phyloP scores from a whole-genome alignment of 169 alveolate genomes.

The Hepatocystis sp. region DNA sequence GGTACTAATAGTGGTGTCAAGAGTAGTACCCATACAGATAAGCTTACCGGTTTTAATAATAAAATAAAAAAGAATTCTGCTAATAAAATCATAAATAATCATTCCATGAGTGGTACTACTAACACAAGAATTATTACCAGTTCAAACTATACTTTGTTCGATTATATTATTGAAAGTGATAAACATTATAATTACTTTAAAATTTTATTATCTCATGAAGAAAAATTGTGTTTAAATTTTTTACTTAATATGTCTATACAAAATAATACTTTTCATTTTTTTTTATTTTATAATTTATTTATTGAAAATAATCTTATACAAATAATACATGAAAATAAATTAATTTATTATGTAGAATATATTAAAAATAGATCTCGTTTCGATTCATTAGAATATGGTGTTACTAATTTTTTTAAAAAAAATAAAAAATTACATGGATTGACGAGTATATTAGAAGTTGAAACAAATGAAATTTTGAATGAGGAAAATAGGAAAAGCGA shows the following conservation, averaged over 20 bases:
- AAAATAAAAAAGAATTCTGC: too few species aligned
- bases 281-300: constrained; percentile 32
- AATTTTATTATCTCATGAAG: constrained; percentile 21
- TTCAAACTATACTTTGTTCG: constrained; percentile 13
- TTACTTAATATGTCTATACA: neutral
- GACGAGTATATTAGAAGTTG: neutral
- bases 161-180: constrained; percentile 13
- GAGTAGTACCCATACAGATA: too few species aligned
- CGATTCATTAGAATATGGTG: neutral
- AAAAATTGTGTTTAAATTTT: constrained; percentile 42
- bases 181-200: constrained; percentile 15
- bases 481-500: neutral
- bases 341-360: constrained; percentile 44
- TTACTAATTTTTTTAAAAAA: neutral
- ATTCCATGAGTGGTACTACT: neutral
- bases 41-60: too few species aligned
- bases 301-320: constrained; percentile 17
- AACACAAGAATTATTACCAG: neutral
- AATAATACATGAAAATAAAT: constrained; percentile 44
- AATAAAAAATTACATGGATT: neutral
- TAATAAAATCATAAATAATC: too few species aligned
- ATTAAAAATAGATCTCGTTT: neutral
- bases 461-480: too few species aligned
- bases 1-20: too few species aligned
- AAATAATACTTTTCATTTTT: constrained; percentile 25